Percentiles rank a stretch among this genome's conserved stretches.
Conservation (phyloP, 1,139 yeast genomes). For the Kodamaea derodonti region DNA sequence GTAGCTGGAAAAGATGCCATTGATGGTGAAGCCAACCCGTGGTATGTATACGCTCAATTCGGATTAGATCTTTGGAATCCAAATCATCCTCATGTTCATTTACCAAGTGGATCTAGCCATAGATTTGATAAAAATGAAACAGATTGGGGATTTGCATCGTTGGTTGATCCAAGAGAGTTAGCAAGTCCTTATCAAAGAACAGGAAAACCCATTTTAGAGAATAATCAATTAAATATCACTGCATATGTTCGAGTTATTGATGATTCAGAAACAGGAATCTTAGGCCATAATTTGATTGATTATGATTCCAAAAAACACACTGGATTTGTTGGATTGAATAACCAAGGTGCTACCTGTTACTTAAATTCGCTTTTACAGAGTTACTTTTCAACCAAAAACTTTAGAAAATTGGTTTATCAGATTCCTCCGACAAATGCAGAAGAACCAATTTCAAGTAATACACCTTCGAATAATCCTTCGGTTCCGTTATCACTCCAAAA, state of each 20-base stretch:
- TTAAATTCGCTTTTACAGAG: conserved; percentile 88
- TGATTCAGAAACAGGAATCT: conserved; percentile 85
- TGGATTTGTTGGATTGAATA: conserved; percentile 88
- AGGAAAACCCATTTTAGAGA: conserved; percentile 45
- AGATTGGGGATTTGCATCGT: conserved; percentile 94
- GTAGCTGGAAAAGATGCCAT: neutral
- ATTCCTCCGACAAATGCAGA: conserved; percentile 58
- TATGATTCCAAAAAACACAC: conserved; percentile 86
- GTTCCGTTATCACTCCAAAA: conserved; percentile 87
- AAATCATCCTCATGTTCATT: conserved; percentile 54
- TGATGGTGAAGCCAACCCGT: too few relatives aligned
- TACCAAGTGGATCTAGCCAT: conserved; percentile 71
- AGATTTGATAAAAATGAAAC: conserved; percentile 72
- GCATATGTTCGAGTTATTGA: conserved; percentile 74
- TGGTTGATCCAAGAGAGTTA: conserved; percentile 57
- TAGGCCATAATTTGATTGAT: conserved; percentile 84
- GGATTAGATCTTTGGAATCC: conserved; percentile 87
- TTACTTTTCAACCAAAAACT: conserved; percentile 77
- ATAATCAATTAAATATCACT: conserved; percentile 63
- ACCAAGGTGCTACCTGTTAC: conserved; percentile 98
- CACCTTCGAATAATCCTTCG: conserved; percentile 19
- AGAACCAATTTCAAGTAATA: neutral
- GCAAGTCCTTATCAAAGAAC: conserved; percentile 17
- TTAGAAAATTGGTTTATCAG: conserved; percentile 81
- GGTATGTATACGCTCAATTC: conserved; percentile 92